A percentile compares a stretch with the other conserved stretches of the same genome.
Conservation (phyloP, 2,329 filamentous ascomycete genomes). For the Ophiostoma sp. region DNA sequence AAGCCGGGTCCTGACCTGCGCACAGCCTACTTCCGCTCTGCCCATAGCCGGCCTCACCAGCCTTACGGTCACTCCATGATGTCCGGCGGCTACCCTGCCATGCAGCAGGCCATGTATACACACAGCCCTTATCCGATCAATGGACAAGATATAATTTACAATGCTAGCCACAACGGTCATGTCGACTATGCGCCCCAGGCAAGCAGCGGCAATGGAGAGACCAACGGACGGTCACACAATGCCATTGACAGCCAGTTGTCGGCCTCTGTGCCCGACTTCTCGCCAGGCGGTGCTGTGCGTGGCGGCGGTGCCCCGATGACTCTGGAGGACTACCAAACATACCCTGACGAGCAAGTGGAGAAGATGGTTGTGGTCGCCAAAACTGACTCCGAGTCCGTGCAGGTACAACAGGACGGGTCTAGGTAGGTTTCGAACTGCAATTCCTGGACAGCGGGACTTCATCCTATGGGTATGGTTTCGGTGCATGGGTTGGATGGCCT, state of each 20-base stretch:
- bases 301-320: conserved; percentile 28
- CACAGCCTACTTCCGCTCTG: conserved; percentile 31
- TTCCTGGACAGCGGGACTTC: background rate
- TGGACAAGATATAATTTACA: conserved; percentile 32
- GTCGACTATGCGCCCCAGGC: conserved; percentile 17
- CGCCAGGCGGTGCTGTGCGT: conserved; percentile 35
- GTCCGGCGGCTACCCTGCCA: conserved; percentile 32
- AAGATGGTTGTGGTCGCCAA: conserved; percentile 32
- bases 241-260: conserved; percentile 52
- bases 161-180: conserved; percentile 28
- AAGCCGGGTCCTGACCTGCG: conserved; percentile 55
- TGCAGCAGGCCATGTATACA: conserved; percentile 29
- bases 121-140: conserved; percentile 30
- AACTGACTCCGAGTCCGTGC: conserved; percentile 24
- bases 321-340: conserved; percentile 34
- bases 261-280: conserved; percentile 59
- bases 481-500: background rate
- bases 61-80: conserved; percentile 31
- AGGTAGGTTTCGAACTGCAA: background rate
- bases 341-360: conserved; percentile 33
- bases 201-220: conserved; percentile 32
- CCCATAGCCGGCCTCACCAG: conserved; percentile 30
- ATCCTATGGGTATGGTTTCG: background rate
- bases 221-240: conserved; percentile 37
- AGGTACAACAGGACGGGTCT: conserved; percentile 13